A percentile compares a stretch with the other conserved stretches of the same genome.
Evolutionary conservation across 768 basidiomycete genomes (phyloP).

Genomic region (Baorangia bicolor): DNA sequence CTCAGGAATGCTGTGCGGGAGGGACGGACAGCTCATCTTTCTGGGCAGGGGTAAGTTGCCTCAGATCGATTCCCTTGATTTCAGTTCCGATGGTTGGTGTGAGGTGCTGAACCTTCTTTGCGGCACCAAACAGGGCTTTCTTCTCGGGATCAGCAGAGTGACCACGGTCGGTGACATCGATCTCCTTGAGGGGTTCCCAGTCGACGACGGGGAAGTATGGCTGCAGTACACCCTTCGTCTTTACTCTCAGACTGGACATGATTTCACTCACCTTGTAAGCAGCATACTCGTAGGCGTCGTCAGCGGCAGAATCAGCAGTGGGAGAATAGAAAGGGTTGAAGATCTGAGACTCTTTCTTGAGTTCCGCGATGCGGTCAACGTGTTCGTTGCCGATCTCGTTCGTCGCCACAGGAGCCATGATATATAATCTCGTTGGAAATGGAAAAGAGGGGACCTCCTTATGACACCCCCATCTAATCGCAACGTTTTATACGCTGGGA

Average conservation of each 20-base stretch:
- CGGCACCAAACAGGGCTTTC: slow-evolving; percentile 60
- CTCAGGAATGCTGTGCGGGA: background rate
- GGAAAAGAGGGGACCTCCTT: background rate
- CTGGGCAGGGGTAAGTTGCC: slow-evolving; percentile 61
- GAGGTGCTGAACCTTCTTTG: slow-evolving; percentile 63
- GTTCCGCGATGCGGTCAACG: slow-evolving; percentile 16
- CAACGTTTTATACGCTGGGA: slow-evolving; percentile 16
- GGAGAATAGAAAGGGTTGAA: slow-evolving; percentile 74
- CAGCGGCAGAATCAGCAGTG: slow-evolving; percentile 46
- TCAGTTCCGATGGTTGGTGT: slow-evolving; percentile 78
- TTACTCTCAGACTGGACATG: background rate
- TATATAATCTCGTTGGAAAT: background rate
- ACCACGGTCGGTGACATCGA: slow-evolving; percentile 65
- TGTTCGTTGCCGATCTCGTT: slow-evolving; percentile 31
- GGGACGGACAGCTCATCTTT: slow-evolving; percentile 73
- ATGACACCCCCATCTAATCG: background rate
- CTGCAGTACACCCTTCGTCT: slow-evolving; percentile 33
- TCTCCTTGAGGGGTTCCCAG: slow-evolving; percentile 62
- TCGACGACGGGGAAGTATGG: slow-evolving; percentile 61
- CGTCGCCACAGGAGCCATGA: slow-evolving; percentile 54
- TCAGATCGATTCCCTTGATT: slow-evolving; percentile 68
- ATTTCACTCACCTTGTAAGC: slow-evolving; percentile 52
- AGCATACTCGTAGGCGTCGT: slow-evolving; percentile 52
- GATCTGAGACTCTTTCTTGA: slow-evolving; percentile 30
- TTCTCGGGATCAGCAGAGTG: slow-evolving; percentile 69